Conservation (phyloP, 2,329 filamentous ascomycete species). For the Trichophyton benhamiae region DNA sequence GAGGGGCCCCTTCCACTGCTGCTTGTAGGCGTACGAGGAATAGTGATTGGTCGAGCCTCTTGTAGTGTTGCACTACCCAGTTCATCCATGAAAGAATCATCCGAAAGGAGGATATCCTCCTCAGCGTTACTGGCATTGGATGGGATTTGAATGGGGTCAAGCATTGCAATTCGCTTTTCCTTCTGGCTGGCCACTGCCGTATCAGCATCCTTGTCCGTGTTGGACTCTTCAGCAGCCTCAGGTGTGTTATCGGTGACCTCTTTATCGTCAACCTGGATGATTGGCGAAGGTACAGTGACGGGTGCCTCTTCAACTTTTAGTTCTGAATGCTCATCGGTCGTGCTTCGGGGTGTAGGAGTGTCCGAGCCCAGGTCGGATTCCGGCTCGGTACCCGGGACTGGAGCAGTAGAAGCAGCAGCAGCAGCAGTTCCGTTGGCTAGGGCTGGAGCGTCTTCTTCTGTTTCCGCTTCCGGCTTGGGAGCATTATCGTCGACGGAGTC, state of each 20-base stretch:
- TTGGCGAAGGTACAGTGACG: neutral
- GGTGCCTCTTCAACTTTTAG: neutral
- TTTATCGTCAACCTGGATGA: neutral
- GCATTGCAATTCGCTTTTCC: conserved; percentile 14
- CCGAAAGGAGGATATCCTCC: conserved; percentile 36
- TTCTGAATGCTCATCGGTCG: neutral
- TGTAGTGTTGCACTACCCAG: conserved; percentile 68
- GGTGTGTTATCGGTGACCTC: neutral
- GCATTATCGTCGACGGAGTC: neutral
- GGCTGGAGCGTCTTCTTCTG: neutral
- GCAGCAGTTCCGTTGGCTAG: neutral
- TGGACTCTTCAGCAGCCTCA: neutral
- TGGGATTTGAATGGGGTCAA: conserved; percentile 43
- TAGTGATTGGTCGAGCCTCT: conserved; percentile 66
- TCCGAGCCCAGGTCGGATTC: conserved; percentile 4
- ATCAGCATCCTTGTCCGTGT: neutral
- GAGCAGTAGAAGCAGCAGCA: neutral
- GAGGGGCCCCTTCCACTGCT: conserved; percentile 16
- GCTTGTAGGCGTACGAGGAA: conserved; percentile 67
- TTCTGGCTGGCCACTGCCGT: neutral
- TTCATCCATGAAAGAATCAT: conserved; percentile 76
- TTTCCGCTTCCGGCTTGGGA: neutral
- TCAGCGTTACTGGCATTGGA: conserved; percentile 28
- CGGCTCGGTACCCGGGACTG: neutral
- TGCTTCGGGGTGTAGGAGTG: conserved; percentile 10